phyloP scores from a whole-genome alignment of 768 basidiomycete species.

The Lentinula edodes region DNA sequence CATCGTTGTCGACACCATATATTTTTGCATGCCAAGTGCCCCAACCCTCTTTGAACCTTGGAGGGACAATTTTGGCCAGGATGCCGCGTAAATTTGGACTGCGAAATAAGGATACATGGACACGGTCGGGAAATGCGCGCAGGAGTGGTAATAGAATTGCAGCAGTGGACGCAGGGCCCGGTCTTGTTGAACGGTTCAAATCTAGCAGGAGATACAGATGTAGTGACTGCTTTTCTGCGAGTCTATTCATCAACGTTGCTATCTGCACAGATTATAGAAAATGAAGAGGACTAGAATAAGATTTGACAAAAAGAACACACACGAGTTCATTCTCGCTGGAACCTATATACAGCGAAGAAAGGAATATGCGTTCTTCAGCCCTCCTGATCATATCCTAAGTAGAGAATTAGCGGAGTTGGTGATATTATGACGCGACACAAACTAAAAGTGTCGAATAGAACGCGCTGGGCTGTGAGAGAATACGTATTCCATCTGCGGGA shows the following conservation, averaged over 20 bases:
- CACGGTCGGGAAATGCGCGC: constrained; percentile 47
- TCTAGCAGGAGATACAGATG: constrained; percentile 74
- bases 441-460: constrained; percentile 58
- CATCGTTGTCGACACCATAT: constrained; percentile 88
- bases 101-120: constrained; percentile 78
- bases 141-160: constrained; percentile 69
- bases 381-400: constrained; percentile 66
- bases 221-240: constrained; percentile 55
- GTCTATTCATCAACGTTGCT: constrained; percentile 52
- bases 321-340: constrained; percentile 76
- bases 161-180: constrained; percentile 63
- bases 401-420: background rate
- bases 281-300: background rate
- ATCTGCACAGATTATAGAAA: constrained; percentile 44
- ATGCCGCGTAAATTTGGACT: constrained; percentile 80
- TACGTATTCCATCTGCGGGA: constrained; percentile 38
- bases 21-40: constrained; percentile 98
- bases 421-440: constrained; percentile 18
- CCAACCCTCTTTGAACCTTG: constrained; percentile 97
- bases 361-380: constrained; percentile 77
- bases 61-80: constrained; percentile 74
- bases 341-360: constrained; percentile 89
- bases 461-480: constrained; percentile 51
- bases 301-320: constrained; percentile 21
- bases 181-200: constrained; percentile 72